phyloP scores from a whole-genome alignment of 768 basidiomycete species.

The Panaeolus cyanescens region DNA sequence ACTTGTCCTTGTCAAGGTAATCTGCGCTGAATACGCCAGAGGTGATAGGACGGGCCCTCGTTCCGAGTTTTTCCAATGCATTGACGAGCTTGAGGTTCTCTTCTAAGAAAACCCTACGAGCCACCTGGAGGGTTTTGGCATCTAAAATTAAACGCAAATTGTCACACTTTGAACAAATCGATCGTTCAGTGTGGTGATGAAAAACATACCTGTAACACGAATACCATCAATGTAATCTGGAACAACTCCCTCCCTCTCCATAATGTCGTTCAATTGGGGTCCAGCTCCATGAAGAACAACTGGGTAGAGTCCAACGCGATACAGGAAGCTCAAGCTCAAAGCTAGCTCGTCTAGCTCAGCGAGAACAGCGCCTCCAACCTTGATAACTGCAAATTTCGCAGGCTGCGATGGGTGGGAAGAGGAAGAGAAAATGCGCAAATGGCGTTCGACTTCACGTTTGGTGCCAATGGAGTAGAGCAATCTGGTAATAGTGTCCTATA shows the following conservation, averaged over 20 bases:
- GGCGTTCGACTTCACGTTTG: slow-evolving; percentile 96
- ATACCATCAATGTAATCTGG: slow-evolving; percentile 99
- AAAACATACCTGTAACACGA: slow-evolving; percentile 81
- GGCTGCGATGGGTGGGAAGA: slow-evolving; percentile 86
- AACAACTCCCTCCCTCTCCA: slow-evolving; percentile 89
- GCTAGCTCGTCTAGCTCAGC: slow-evolving; percentile 93
- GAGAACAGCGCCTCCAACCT: slow-evolving; percentile 95
- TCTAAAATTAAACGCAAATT: slow-evolving; percentile 52
- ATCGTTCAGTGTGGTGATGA: neutral
- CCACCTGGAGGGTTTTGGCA: slow-evolving; percentile 91
- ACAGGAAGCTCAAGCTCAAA: slow-evolving; percentile 93
- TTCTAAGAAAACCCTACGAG: slow-evolving; percentile 94
- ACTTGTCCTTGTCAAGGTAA: slow-evolving; percentile 93
- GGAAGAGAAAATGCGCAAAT: slow-evolving; percentile 97
- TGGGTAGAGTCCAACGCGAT: slow-evolving; percentile 96
- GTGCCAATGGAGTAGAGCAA: slow-evolving; percentile 96
- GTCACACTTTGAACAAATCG: neutral
- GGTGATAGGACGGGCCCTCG: slow-evolving; percentile 96
- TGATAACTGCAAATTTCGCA: slow-evolving; percentile 97
- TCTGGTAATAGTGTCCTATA: slow-evolving; percentile 94
- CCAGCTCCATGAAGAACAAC: slow-evolving; percentile 97
- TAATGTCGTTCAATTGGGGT: slow-evolving; percentile 91
- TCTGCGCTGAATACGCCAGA: slow-evolving; percentile 98
- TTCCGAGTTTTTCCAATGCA: slow-evolving; percentile 92
- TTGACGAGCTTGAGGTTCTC: slow-evolving; percentile 95